Evolutionary conservation across 208 protist species (phyloP).

Genomic region (Leptomonas pyrrhocoris): DNA sequence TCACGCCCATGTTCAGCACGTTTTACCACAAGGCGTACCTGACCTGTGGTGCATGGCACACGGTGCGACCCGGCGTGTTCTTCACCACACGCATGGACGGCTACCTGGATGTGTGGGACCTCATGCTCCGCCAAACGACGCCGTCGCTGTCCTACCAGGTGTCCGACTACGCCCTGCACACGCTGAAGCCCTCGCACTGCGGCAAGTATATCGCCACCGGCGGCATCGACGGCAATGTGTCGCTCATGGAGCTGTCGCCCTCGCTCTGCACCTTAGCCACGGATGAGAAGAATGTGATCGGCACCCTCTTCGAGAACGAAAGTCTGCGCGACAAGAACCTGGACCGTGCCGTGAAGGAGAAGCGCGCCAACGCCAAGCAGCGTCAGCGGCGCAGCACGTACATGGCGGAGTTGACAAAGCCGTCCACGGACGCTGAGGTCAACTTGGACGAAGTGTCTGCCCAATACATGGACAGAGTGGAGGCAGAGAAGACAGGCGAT

Average conservation of each 20-base stretch:
- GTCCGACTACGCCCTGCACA: conserved; percentile 90
- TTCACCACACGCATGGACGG: conserved; percentile 97
- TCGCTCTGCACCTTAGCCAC: conserved; percentile 79
- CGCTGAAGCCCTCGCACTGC: conserved; percentile 75
- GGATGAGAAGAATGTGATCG: conserved; percentile 91
- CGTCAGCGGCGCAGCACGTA: conserved; percentile 75
- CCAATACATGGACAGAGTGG: conserved; percentile 60
- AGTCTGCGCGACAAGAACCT: conserved; percentile 94
- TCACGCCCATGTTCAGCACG: conserved; percentile 95
- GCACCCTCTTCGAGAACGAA: conserved; percentile 93
- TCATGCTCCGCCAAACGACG: conserved; percentile 94
- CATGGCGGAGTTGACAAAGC: conserved; percentile 42
- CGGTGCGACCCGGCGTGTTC: conserved; percentile 94
- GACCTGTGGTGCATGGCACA: conserved; percentile 94
- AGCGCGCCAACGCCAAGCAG: conserved; percentile 66
- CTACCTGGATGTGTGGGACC: conserved; percentile 96
- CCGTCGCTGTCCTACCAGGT: conserved; percentile 93
- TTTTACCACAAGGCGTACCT: conserved; percentile 96
- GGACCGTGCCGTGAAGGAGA: conserved; percentile 87
- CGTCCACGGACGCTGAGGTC: conserved; percentile 35
- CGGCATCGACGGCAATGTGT: conserved; percentile 93
- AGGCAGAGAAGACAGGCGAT: conserved; percentile 47
- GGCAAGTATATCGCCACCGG: conserved; percentile 90
- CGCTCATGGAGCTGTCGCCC: conserved; percentile 93
- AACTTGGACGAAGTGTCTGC: conserved; percentile 56